Evolutionary conservation across 495 filamentous ascomycete genomes (phyloP).

Genomic region (Letharia columbiana): DNA sequence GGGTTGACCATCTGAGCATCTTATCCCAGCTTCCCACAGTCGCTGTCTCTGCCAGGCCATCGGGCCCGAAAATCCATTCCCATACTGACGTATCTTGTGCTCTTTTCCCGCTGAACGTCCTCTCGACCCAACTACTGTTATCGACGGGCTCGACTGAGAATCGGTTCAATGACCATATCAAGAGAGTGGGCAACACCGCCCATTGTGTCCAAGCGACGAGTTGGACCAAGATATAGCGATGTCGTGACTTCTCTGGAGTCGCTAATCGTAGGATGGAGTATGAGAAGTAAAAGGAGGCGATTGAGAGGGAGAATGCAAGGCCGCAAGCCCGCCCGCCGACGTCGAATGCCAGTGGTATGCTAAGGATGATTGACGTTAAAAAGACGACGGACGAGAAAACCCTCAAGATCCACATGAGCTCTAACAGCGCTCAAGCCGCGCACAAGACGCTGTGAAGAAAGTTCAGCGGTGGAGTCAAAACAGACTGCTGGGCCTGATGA

Average conservation of each 20-base stretch:
- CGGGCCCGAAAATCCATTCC: constrained; percentile 77
- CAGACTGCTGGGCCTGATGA: not conserved
- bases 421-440: constrained; percentile 20
- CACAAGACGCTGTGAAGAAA: not conserved
- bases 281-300: constrained; percentile 82
- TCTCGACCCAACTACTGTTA: constrained; percentile 64
- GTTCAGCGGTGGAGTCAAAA: not conserved
- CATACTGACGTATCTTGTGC: constrained; percentile 54
- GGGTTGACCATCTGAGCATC: constrained; percentile 83
- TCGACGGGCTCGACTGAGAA: constrained; percentile 80
- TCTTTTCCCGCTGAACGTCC: constrained; percentile 63
- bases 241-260: constrained; percentile 69
- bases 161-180: constrained; percentile 91
- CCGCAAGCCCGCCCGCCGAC: constrained; percentile 91
- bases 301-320: constrained; percentile 79
- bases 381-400: constrained; percentile 67
- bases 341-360: constrained; percentile 83
- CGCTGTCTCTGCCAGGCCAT: constrained; percentile 66
- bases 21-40: constrained; percentile 86
- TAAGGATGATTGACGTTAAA: constrained; percentile 79
- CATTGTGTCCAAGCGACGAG: constrained; percentile 69
- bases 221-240: constrained; percentile 57
- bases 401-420: constrained; percentile 61
- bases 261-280: constrained; percentile 71
- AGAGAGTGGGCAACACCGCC: constrained; percentile 67